These are phyloP conservation scores for Ganoderma boninense DNA, from an alignment of 1,284 basidiomycete genomes.

Conservation along the genomic window DNA sequence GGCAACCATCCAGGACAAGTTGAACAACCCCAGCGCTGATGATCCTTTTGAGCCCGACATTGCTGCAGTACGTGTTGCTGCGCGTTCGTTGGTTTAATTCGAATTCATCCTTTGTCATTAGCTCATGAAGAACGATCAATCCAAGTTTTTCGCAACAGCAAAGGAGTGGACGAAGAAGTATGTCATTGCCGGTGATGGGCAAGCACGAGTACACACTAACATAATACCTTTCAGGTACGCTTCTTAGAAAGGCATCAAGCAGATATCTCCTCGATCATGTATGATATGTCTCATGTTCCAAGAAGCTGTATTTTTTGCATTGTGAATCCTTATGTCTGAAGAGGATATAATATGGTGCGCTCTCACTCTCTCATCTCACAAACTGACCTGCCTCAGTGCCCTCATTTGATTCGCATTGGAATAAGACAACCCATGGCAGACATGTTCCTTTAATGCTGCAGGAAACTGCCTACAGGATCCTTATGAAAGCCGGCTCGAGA, in stretches of 20 bases:
- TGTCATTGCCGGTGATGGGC: conserved; percentile 12
- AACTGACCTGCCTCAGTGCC: neutral
- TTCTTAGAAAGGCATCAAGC: neutral
- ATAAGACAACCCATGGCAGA: no score
- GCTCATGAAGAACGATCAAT: conserved; percentile 77
- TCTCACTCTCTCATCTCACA: neutral
- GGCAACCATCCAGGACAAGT: conserved; percentile 81
- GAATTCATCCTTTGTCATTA: conserved; percentile 40
- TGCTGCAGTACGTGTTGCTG: conserved; percentile 63
- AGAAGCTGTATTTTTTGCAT: neutral
- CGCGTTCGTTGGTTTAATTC: neutral
- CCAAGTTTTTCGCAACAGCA: conserved; percentile 76
- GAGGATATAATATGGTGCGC: no score
- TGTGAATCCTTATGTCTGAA: no score
- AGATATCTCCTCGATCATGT: neutral
- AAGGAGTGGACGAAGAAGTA: conserved; percentile 86
- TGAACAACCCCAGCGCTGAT: conserved; percentile 89
- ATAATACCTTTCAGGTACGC: neutral
- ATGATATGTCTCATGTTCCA: neutral
- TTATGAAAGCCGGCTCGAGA: no score
- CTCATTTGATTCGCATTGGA: neutral
- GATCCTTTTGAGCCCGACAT: conserved; percentile 91
- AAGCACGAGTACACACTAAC: neutral
- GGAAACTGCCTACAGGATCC: no score
- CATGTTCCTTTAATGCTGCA: neutral